Evolutionary conservation across 1,284 basidiomycete genomes (phyloP).

Genomic region (Sutorius eximius): DNA sequence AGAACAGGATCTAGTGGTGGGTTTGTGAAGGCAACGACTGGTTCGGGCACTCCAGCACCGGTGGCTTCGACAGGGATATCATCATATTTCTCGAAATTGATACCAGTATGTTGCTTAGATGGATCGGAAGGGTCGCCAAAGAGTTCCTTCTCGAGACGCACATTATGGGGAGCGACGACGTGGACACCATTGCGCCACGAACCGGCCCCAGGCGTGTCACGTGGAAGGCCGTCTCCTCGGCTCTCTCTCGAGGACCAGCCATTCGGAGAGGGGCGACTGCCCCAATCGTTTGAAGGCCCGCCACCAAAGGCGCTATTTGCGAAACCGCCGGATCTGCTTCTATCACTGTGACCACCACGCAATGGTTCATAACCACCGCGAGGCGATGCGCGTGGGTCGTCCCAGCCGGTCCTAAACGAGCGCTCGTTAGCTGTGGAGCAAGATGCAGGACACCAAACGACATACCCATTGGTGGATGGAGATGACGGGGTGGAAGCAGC

Average conservation of each 20-base stretch:
- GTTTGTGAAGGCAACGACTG: constrained; percentile 83
- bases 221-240: constrained; percentile 44
- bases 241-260: constrained; percentile 39
- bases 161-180: constrained; percentile 77
- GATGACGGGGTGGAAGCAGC: constrained; percentile 59
- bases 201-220: constrained; percentile 69
- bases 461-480: constrained; percentile 52
- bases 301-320: constrained; percentile 39
- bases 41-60: constrained; percentile 93
- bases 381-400: constrained; percentile 64
- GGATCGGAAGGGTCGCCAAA: constrained; percentile 89
- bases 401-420: constrained; percentile 64
- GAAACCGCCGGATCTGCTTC: constrained; percentile 44
- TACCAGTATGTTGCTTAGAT: constrained; percentile 88
- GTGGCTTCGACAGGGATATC: constrained; percentile 99
- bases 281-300: constrained; percentile 48
- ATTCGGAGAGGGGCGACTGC: constrained; percentile 40
- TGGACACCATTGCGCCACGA: constrained; percentile 91
- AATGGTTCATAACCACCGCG: constrained; percentile 53
- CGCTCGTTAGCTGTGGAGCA: constrained; percentile 17
- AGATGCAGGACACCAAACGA: constrained; percentile 14
- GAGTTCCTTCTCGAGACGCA: constrained; percentile 92
- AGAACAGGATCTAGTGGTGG: constrained; percentile 93
- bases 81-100: constrained; percentile 99
- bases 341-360: constrained; percentile 47